Conservation (phyloP, 345 rosid genomes). For the Populus simonii region DNA sequence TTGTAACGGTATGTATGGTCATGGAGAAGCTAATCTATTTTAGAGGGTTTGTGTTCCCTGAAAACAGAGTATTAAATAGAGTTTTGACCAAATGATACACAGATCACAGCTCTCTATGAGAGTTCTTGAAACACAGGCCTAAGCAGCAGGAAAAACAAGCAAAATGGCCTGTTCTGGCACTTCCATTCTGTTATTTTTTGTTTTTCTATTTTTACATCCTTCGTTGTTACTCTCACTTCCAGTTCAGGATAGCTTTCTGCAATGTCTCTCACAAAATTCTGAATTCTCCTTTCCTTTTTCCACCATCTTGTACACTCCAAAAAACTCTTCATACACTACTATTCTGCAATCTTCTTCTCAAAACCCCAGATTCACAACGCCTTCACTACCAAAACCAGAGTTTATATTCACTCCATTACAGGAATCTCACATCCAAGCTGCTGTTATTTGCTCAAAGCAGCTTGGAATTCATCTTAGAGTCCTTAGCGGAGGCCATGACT, state of each 20-base stretch:
- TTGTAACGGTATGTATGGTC: too few species aligned
- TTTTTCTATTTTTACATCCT: conserved; percentile 12
- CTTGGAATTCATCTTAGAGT: conserved; percentile 19
- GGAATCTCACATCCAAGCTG: conserved; percentile 27
- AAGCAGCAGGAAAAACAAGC: neutral
- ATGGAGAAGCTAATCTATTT: too few species aligned
- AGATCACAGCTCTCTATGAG: neutral
- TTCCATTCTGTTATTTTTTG: conserved; percentile 14
- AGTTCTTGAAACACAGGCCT: too few species aligned
- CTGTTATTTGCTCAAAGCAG: conserved; percentile 20
- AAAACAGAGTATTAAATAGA: too few species aligned
- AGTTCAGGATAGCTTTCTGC: conserved; percentile 13
- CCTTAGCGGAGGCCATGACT: conserved; percentile 57
- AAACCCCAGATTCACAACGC: conserved; percentile 16
- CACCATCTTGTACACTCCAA: conserved; percentile 24
- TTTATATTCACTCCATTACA: conserved; percentile 28
- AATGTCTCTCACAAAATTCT: conserved; percentile 18
- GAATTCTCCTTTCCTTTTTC: conserved; percentile 12
- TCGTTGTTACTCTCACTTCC: neutral
- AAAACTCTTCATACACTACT: conserved; percentile 18
- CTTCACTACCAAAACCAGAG: conserved; percentile 20
- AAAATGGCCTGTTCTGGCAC: conserved; percentile 25
- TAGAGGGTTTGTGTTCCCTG: too few species aligned
- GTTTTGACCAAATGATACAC: too few species aligned
- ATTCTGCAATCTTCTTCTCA: conserved; percentile 21